Conservation (phyloP, 2,329 filamentous ascomycete genomes). For the Capronia americana region DNA sequence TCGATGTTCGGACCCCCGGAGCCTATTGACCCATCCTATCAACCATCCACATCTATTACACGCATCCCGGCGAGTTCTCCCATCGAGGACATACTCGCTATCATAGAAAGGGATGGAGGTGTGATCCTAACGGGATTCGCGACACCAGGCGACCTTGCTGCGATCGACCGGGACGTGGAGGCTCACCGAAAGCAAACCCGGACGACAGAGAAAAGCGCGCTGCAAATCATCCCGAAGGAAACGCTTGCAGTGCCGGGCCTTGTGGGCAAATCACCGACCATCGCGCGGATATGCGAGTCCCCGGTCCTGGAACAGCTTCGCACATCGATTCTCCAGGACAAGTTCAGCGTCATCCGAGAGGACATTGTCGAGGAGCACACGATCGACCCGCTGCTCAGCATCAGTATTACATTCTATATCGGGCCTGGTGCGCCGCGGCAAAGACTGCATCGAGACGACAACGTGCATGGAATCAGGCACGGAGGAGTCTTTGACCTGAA, state of each 20-base stretch:
- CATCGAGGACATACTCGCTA: slow-evolving; percentile 42
- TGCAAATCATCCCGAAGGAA: slow-evolving; percentile 29
- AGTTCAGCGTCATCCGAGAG: slow-evolving; percentile 39
- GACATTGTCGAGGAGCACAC: slow-evolving; percentile 34
- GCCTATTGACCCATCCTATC: slow-evolving; percentile 24
- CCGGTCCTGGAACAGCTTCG: slow-evolving; percentile 41
- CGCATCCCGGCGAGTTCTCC: slow-evolving; percentile 40
- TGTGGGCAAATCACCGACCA: slow-evolving; percentile 41
- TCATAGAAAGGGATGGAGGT: slow-evolving; percentile 45
- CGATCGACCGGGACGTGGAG: slow-evolving; percentile 37
- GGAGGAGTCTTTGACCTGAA: slow-evolving; percentile 40
- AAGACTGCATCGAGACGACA: slow-evolving; percentile 48
- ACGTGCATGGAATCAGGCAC: slow-evolving; percentile 43
- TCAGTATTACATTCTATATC: slow-evolving; percentile 42
- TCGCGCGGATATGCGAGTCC: slow-evolving; percentile 37
- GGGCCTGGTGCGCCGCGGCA: slow-evolving; percentile 45
- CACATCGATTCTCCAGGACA: slow-evolving; percentile 40
- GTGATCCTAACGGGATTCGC: slow-evolving; percentile 45
- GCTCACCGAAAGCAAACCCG: slow-evolving; percentile 21
- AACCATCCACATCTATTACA: slow-evolving; percentile 35
- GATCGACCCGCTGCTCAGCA: slow-evolving; percentile 43
- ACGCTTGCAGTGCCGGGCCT: slow-evolving; percentile 40
- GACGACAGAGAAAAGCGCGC: slow-evolving; percentile 26
- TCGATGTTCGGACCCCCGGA: slow-evolving; percentile 19
- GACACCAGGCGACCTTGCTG: slow-evolving; percentile 37